These are phyloP conservation scores for Phytophthora tubulina DNA, from an alignment of 352 stramenopile genomes.

Conservation along the genomic window DNA sequence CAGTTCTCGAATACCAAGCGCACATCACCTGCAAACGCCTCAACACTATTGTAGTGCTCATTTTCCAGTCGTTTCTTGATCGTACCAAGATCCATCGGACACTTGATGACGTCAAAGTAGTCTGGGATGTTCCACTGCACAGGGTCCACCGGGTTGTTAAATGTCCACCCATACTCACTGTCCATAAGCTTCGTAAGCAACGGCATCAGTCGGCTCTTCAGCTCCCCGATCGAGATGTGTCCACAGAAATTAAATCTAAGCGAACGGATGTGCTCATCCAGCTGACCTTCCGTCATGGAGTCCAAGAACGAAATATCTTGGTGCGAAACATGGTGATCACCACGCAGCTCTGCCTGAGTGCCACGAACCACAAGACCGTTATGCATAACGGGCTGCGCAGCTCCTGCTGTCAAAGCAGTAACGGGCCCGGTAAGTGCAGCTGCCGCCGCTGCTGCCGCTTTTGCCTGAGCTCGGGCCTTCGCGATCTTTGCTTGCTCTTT, in stretches of 20 bases:
- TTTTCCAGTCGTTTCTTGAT: slow-evolving; percentile 97
- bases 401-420: slow-evolving; percentile 14
- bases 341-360: slow-evolving; percentile 64
- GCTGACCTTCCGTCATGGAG: slow-evolving; percentile 85
- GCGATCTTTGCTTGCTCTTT: slow-evolving; percentile 88
- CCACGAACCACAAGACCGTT: slow-evolving; percentile 83
- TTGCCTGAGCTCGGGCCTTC: slow-evolving; percentile 80
- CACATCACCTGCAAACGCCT: slow-evolving; percentile 89
- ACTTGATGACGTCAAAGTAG: slow-evolving; percentile 95
- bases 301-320: slow-evolving; percentile 91
- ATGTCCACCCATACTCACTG: slow-evolving; percentile 91
- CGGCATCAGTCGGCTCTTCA: slow-evolving; percentile 88
- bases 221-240: slow-evolving; percentile 81
- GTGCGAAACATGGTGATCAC: slow-evolving; percentile 70
- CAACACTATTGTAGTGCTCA: slow-evolving; percentile 94
- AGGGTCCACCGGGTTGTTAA: slow-evolving; percentile 96
- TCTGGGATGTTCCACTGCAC: slow-evolving; percentile 93
- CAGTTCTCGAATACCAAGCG: slow-evolving; percentile 92
- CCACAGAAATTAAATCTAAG: slow-evolving; percentile 91
- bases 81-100: slow-evolving; percentile 99
- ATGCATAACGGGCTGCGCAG: slow-evolving; percentile 39
- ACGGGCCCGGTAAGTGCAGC: slow-evolving; percentile 31
- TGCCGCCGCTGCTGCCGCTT: slow-evolving; percentile 55
- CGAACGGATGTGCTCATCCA: slow-evolving; percentile 92
- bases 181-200: slow-evolving; percentile 90